Conservation (phyloP, 2,329 filamentous ascomycete genomes). For the Corniculantispora saksenae region DNA sequence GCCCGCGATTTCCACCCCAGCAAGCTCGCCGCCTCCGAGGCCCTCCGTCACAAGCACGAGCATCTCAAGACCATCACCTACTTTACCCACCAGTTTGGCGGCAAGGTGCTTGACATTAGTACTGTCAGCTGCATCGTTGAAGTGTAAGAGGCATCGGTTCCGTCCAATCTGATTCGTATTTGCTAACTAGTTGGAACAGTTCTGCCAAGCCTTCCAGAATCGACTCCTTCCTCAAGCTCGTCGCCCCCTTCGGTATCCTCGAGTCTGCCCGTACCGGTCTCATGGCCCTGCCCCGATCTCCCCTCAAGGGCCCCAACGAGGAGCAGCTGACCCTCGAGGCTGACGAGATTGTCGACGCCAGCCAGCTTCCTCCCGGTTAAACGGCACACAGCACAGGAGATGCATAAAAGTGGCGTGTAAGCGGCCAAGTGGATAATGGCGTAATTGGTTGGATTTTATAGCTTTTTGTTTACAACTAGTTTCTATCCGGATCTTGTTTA, state of each 20-base stretch:
- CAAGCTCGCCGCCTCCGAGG: constrained; percentile 82
- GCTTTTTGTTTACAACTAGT: constrained; percentile 13
- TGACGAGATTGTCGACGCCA: constrained; percentile 91
- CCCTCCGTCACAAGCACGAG: constrained; percentile 93
- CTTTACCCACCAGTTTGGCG: constrained; percentile 94
- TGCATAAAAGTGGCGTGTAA: constrained; percentile 2
- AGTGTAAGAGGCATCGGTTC: constrained; percentile 63
- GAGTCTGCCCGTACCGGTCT: constrained; percentile 94
- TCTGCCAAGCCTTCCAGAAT: constrained; percentile 93
- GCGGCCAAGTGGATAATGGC: constrained; percentile 22
- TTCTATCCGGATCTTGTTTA: constrained; percentile 12
- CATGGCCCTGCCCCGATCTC: constrained; percentile 94
- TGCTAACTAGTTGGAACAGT: constrained; percentile 43
- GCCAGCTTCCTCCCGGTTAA: constrained; percentile 89
- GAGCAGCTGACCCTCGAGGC: constrained; percentile 77
- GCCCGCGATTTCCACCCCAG: constrained; percentile 83
- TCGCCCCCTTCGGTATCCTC: constrained; percentile 91
- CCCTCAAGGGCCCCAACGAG: constrained; percentile 74
- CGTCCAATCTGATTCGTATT: constrained; percentile 9
- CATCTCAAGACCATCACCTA: constrained; percentile 96
- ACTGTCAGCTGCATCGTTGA: constrained; percentile 99
- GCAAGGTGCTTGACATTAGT: constrained; percentile 96
- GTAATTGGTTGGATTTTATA: constrained; percentile 23
- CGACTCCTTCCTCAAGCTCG: constrained; percentile 95
- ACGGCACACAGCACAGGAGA: constrained; percentile 10